Evolutionary conservation across 768 basidiomycete species (phyloP).

Genomic region (Boletellus ananas): DNA sequence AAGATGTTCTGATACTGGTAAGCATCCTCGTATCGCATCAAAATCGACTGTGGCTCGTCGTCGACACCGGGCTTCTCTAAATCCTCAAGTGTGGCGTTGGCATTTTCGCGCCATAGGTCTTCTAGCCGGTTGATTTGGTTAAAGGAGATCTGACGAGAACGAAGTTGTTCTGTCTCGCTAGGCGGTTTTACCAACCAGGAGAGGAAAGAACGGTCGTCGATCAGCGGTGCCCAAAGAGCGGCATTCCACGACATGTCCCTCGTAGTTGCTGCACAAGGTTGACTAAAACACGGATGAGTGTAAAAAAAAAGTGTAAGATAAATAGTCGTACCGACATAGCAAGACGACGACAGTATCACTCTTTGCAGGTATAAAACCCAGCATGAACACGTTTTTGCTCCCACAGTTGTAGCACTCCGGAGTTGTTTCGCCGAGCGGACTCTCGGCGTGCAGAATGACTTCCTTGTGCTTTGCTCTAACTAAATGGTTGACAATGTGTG

Average conservation of each 20-base stretch:
- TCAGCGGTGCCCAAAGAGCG: slow-evolving; percentile 95
- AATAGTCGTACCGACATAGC: slow-evolving; percentile 74
- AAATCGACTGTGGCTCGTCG: slow-evolving; percentile 92
- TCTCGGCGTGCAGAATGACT: slow-evolving; percentile 93
- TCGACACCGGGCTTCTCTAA: slow-evolving; percentile 97
- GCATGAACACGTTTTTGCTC: slow-evolving; percentile 98
- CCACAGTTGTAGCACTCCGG: slow-evolving; percentile 99
- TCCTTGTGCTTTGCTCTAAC: slow-evolving; percentile 99
- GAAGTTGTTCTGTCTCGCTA: slow-evolving; percentile 90
- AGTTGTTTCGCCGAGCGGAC: slow-evolving; percentile 93
- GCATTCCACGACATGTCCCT: slow-evolving; percentile 99
- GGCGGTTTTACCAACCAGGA: slow-evolving; percentile 99
- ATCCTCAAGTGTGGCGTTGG: slow-evolving; percentile 91
- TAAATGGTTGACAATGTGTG: slow-evolving; percentile 98
- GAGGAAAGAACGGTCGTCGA: slow-evolving; percentile 98
- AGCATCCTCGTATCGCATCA: slow-evolving; percentile 93
- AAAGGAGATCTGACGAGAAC: slow-evolving; percentile 96
- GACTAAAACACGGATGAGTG: slow-evolving; percentile 43
- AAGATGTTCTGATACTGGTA: slow-evolving; percentile 99
- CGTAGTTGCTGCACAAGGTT: slow-evolving; percentile 96
- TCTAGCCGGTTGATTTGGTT: slow-evolving; percentile 96
- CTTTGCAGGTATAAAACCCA: slow-evolving; percentile 99
- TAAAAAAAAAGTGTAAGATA: background rate
- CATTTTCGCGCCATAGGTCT: slow-evolving; percentile 96
- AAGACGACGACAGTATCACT: slow-evolving; percentile 98